A percentile compares a stretch with the other conserved stretches of the same genome.
These are phyloP conservation scores for Aspergillus steynii DNA, from an alignment of 495 filamentous ascomycete genomes.

Conservation along the genomic window DNA sequence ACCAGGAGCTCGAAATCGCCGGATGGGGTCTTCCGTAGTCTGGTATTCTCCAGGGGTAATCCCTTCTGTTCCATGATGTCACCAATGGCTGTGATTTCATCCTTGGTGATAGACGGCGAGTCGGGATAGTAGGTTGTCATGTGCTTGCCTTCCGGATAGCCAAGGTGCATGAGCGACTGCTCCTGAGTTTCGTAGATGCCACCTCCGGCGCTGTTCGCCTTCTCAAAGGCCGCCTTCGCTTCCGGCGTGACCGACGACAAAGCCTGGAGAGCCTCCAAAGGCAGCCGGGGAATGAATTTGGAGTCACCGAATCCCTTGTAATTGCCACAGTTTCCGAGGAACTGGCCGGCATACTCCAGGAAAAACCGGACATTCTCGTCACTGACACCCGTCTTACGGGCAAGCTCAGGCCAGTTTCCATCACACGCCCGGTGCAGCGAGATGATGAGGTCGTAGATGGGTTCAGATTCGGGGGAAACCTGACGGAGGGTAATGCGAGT, in stretches of 20 bases:
- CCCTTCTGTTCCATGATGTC: slow-evolving; percentile 75
- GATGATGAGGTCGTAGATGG: slow-evolving; percentile 89
- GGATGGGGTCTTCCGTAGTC: slow-evolving; percentile 70
- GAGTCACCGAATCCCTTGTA: slow-evolving; percentile 96
- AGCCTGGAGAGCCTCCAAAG: slow-evolving; percentile 63
- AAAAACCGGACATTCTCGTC: slow-evolving; percentile 71
- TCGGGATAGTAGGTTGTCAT: slow-evolving; percentile 92
- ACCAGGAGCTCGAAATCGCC: slow-evolving; percentile 81
- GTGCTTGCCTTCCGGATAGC: slow-evolving; percentile 80
- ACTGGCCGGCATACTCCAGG: slow-evolving; percentile 83
- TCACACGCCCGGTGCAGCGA: slow-evolving; percentile 67
- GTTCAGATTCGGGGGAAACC: slow-evolving; percentile 84
- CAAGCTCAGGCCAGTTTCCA: slow-evolving; percentile 78
- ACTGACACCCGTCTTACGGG: slow-evolving; percentile 66
- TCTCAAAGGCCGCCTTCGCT: slow-evolving; percentile 64
- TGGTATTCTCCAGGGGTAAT: slow-evolving; percentile 81
- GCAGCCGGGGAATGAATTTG: slow-evolving; percentile 86
- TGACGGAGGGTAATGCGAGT: slow-evolving; percentile 85
- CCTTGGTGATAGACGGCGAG: slow-evolving; percentile 79
- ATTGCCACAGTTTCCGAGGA: slow-evolving; percentile 89
- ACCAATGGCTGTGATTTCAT: slow-evolving; percentile 73
- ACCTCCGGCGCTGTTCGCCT: slow-evolving; percentile 52
- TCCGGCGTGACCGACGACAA: slow-evolving; percentile 64
- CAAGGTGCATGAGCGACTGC: slow-evolving; percentile 75
- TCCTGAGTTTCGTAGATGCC: slow-evolving; percentile 70